phyloP scores from a whole-genome alignment of 192 early-diverging fungal species.

The Funneliformis mosseae region DNA sequence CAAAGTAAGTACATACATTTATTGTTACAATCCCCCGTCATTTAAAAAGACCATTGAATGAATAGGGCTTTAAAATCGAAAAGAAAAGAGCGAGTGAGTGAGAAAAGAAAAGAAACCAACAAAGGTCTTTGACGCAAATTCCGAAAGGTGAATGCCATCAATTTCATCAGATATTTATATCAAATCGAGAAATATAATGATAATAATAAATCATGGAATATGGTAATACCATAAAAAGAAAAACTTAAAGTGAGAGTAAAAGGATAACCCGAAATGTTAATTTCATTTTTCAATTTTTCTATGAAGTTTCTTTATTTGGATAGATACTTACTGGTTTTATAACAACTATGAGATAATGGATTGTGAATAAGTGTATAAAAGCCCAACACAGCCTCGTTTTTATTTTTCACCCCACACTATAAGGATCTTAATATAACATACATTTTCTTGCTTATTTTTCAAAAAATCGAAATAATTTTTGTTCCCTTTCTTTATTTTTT shows the following conservation, averaged over 20 bases:
- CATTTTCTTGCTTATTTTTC: too few relatives aligned
- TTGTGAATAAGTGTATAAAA: not conserved
- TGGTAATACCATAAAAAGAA: not conserved
- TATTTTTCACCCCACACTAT: not conserved
- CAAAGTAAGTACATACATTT: too few relatives aligned
- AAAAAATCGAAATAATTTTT: too few relatives aligned
- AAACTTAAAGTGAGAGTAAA: not conserved
- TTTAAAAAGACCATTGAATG: too few relatives aligned
- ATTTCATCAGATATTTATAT: not conserved
- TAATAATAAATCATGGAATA: not conserved
- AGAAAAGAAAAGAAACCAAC: not conserved
- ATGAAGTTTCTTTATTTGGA: not conserved
- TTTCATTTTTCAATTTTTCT: not conserved
- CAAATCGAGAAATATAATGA: not conserved
- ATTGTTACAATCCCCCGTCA: too few relatives aligned
- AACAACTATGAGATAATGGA: not conserved
- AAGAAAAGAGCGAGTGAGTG: too few relatives aligned
- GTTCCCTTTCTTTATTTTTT: not conserved
- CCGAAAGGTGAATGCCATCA: not conserved
- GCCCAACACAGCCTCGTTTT: not conserved
- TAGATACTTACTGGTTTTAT: not conserved
- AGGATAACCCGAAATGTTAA: not conserved
- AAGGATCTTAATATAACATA: too few relatives aligned
- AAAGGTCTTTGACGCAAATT: not conserved
- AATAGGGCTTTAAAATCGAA: too few relatives aligned